Evolutionary conservation across 2,329 filamentous ascomycete species (phyloP), one percentile per base, ranked within the genome.

Genomic region (Colletotrichum filicis): DNA sequence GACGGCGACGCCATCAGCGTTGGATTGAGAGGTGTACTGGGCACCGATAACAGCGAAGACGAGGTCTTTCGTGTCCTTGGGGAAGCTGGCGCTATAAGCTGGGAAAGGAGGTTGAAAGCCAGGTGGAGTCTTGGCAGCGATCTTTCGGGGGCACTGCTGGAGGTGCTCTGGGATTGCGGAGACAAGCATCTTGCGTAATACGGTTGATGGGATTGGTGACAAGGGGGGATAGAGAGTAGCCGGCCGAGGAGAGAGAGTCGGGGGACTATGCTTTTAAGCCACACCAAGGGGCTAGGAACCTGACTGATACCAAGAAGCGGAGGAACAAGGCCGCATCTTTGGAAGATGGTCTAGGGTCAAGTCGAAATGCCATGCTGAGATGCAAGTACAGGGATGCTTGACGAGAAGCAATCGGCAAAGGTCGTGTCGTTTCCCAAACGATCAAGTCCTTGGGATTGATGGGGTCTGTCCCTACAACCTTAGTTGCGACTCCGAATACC

Each of bases 11-110:
- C 65, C 72, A 22, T 74, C 66, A 4, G 57, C 24, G 1, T 46
- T 49, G 2, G 22, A 35, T 26, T 26, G 42, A 7, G 67, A 63
- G 3, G 42, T 28, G 26, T 75, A 76, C 46, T 76, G 75, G 7
- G 67, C 68, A 22, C 72, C 74, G 22, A 77, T 63, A 32, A 76
- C 57, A 19, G 71, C 74, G 42, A 77, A 66, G 35, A 75, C 74
- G 57, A 76, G 63, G 11, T 71, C 72, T 49, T 68, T 64, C 3
- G 68, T 66, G 30, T 70, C 63, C 46, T 74, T 70, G 55, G 68
- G 66, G 26, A 76, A 77, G n/a, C 69, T 66, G 1, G 75, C 61
- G 22, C 68, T 72, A 49, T 76, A 76, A 3, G 63, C 65, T 9
- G 68, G 70, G 58, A 74, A 77, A 3, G 75, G 68, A 28, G 75